Percentiles rank a stretch among this genome's conserved stretches.
Conservation (phyloP, 2,329 filamentous ascomycete species). For the Colletotrichum sp. region DNA sequence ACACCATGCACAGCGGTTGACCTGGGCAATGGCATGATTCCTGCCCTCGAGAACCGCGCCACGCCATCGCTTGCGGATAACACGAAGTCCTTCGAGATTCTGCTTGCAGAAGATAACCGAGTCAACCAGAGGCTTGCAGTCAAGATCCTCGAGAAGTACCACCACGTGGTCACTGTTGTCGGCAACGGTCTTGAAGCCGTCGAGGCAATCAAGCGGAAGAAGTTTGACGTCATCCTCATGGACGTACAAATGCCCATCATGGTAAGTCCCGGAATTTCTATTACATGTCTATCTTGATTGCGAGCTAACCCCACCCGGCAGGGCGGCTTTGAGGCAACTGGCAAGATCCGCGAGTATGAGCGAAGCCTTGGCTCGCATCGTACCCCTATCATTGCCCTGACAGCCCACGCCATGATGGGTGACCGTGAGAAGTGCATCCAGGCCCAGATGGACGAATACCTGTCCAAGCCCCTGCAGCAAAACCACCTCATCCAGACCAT, state of each 20-base stretch:
- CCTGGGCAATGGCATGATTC: conserved; percentile 93
- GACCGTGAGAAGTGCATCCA: conserved; percentile 98
- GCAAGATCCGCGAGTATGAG: conserved; percentile 96
- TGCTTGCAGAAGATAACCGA: conserved; percentile 95
- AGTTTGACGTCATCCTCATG: conserved; percentile 98
- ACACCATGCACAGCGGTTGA: conserved; percentile 94
- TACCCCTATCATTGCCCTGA: conserved; percentile 95
- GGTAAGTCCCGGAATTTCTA: conserved; percentile 56
- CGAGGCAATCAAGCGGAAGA: conserved; percentile 87
- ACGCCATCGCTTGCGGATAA: conserved; percentile 92
- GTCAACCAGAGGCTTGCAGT: conserved; percentile 96
- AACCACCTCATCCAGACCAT: conserved; percentile 98
- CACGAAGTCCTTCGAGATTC: conserved; percentile 92
- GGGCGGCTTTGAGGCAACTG: conserved; percentile 96
- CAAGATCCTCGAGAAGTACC: conserved; percentile 97
- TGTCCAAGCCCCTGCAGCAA: conserved; percentile 95
- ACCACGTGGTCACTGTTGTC: conserved; percentile 89
- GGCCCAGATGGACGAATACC: conserved; percentile 98
- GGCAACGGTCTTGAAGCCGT: conserved; percentile 94
- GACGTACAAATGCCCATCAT: conserved; percentile 99
- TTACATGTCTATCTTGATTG: conserved; percentile 2
- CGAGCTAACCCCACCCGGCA: conserved; percentile 33
- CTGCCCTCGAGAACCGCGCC: conserved; percentile 89
- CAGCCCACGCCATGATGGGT: conserved; percentile 97
- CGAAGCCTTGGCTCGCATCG: conserved; percentile 78